Conservation (phyloP, 768 basidiomycete genomes). For the Trametes cingulata region DNA sequence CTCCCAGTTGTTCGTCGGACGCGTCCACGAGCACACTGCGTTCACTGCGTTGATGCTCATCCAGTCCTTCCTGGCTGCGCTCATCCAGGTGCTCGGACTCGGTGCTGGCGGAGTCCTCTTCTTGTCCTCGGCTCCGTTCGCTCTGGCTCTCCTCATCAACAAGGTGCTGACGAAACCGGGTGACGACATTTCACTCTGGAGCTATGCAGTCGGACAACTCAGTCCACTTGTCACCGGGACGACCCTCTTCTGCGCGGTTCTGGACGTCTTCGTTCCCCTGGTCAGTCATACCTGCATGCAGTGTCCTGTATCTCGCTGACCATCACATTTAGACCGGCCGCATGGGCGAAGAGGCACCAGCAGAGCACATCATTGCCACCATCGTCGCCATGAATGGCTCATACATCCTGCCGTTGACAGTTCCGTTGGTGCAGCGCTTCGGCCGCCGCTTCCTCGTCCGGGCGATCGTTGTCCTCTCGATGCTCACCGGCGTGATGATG, state of each 20-base stretch:
- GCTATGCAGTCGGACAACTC: conserved; percentile 62
- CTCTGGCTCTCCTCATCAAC: conserved; percentile 59
- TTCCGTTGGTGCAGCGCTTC: conserved; percentile 79
- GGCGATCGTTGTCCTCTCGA: conserved; percentile 45
- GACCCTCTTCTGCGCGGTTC: conserved; percentile 56
- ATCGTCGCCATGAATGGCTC: conserved; percentile 62
- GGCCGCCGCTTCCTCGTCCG: conserved; percentile 41
- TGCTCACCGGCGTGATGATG: conserved; percentile 51
- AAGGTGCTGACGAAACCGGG: conserved; percentile 36
- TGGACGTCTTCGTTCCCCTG: conserved; percentile 91
- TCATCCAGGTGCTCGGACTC: conserved; percentile 63
- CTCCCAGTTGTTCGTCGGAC: conserved; percentile 59
- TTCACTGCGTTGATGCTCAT: conserved; percentile 64
- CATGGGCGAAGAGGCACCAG: conserved; percentile 78
- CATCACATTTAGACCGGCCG: conserved; percentile 67
- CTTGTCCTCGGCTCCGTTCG: conserved; percentile 57
- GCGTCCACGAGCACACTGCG: conserved; percentile 58
- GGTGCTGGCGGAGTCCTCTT: conserved; percentile 81
- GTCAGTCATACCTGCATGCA: conserved; percentile 42
- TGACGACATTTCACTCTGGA: conserved; percentile 51
- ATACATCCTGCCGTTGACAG: conserved; percentile 55
- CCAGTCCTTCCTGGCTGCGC: conserved; percentile 54
- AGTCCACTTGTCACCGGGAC: conserved; percentile 58
- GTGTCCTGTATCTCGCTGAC: background rate
- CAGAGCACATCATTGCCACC: conserved; percentile 85